A percentile compares a stretch with the other conserved stretches of the same genome.
phyloP scores from a whole-genome alignment of 2,329 filamentous ascomycete species.

The Scopulariopsis brevicaulis region DNA sequence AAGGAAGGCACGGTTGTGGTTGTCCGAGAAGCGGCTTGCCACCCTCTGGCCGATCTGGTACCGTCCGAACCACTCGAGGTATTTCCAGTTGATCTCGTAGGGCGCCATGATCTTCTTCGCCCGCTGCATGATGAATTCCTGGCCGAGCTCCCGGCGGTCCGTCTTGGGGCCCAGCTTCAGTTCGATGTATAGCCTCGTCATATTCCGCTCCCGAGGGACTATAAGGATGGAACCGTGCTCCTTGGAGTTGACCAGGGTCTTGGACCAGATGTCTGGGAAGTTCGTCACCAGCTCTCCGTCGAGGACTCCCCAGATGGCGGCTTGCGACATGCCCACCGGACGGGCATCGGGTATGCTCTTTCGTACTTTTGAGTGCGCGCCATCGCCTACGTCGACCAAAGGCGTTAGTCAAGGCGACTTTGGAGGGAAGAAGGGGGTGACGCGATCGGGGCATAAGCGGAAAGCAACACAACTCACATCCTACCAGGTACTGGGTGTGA shows the following conservation, averaged over 20 bases:
- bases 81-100: constrained; percentile 44
- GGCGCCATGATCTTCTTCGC: constrained; percentile 50
- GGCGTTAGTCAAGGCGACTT: constrained; percentile 1
- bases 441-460: neutral
- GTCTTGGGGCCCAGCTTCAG: constrained; percentile 33
- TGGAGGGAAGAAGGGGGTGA: neutral
- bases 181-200: constrained; percentile 53
- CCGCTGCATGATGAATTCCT: constrained; percentile 60
- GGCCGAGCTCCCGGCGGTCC: constrained; percentile 31
- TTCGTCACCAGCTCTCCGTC: constrained; percentile 61
- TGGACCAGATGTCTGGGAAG: constrained; percentile 67
- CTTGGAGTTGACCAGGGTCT: constrained; percentile 57
- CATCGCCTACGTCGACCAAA: constrained; percentile 37
- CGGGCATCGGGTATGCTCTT: constrained; percentile 47
- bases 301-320: constrained; percentile 56
- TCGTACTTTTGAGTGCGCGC: constrained; percentile 59
- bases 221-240: constrained; percentile 60
- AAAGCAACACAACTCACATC: constrained; percentile 34
- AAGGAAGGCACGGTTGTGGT: constrained; percentile 51
- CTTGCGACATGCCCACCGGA: constrained; percentile 41
- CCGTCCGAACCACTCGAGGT: constrained; percentile 59
- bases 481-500: constrained; percentile 53
- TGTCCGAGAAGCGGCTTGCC: constrained; percentile 56
- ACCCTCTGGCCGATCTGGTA: constrained; percentile 63
- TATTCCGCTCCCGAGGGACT: constrained; percentile 60